These are phyloP conservation scores for Arabidopsis thaliana DNA, from an alignment of 345 rosid species.

Conservation along the genomic window DNA sequence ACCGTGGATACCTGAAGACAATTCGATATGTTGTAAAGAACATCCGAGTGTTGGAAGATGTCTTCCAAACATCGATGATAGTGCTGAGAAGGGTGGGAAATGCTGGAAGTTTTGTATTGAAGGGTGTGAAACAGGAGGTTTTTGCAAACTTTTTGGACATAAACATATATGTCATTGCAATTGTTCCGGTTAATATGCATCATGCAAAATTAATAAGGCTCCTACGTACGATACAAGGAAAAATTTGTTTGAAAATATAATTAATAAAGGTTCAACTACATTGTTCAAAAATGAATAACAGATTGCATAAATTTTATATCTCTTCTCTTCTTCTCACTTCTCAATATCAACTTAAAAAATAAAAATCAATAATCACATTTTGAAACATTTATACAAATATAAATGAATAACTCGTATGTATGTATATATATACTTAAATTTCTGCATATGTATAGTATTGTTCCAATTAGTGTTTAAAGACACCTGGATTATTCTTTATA, in stretches of 20 bases:
- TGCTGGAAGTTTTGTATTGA: conserved; percentile 32
- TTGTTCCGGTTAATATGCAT: not conserved
- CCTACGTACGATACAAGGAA: not conserved
- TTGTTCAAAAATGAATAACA: not conserved
- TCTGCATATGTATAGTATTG: no score
- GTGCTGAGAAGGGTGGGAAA: not conserved
- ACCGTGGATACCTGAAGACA: not conserved
- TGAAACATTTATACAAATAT: not conserved
- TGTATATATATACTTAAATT: no score
- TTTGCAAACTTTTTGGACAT: conserved; percentile 14
- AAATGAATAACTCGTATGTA: not conserved
- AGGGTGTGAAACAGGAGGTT: conserved; percentile 14
- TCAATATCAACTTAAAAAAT: not conserved
- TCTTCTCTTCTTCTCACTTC: not conserved
- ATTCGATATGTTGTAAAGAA: conserved; percentile 36
- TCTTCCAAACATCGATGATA: conserved; percentile 26
- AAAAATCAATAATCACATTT: not conserved
- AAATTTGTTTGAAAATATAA: no score
- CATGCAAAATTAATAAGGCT: not conserved
- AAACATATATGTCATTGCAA: conserved; percentile 29
- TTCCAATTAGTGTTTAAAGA: no score
- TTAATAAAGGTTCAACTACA: not conserved
- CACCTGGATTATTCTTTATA: no score
- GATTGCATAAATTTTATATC: not conserved
- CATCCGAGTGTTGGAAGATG: conserved; percentile 13